A percentile compares a stretch with the other conserved stretches of the same genome.
These are phyloP conservation scores for Tricholoma sp. DNA, from an alignment of 768 basidiomycete genomes.

Conservation along the genomic window DNA sequence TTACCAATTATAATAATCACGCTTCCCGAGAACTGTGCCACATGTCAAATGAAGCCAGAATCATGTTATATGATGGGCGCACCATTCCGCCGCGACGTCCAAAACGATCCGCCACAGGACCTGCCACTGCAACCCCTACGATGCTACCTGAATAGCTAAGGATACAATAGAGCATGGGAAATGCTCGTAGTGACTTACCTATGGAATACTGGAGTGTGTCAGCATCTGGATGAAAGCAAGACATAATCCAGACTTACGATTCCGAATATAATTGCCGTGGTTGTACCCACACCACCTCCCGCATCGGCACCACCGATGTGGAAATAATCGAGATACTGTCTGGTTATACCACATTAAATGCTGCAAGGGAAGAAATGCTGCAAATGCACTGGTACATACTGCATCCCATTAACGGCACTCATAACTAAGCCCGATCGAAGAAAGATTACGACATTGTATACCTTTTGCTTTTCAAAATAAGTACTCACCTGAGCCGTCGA, in stretches of 20 bases:
- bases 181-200: conserved; percentile 17
- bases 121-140: conserved; percentile 34
- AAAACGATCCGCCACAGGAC: conserved; percentile 36
- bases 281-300: conserved; percentile 40
- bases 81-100: conserved; percentile 44
- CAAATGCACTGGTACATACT: conserved; percentile 21
- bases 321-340: conserved; percentile 38
- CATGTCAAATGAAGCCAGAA: neutral
- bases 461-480: neutral
- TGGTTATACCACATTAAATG: conserved; percentile 6
- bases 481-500: conserved; percentile 39
- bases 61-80: conserved; percentile 1
- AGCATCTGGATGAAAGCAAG: neutral
- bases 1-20: conserved; percentile 34
- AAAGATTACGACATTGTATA: neutral
- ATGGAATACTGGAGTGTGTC: conserved; percentile 32
- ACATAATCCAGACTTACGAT: conserved; percentile 25
- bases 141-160: conserved; percentile 24
- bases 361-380: neutral
- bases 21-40: conserved; percentile 33
- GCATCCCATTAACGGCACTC: conserved; percentile 46
- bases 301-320: conserved; percentile 32
- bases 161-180: neutral
- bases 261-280: conserved; percentile 40
- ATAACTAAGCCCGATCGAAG: conserved; percentile 26